Percentiles rank a stretch among this genome's conserved stretches.
Conservation (phyloP, 257 asterid genomes). For the Solanum neorickii region DNA sequence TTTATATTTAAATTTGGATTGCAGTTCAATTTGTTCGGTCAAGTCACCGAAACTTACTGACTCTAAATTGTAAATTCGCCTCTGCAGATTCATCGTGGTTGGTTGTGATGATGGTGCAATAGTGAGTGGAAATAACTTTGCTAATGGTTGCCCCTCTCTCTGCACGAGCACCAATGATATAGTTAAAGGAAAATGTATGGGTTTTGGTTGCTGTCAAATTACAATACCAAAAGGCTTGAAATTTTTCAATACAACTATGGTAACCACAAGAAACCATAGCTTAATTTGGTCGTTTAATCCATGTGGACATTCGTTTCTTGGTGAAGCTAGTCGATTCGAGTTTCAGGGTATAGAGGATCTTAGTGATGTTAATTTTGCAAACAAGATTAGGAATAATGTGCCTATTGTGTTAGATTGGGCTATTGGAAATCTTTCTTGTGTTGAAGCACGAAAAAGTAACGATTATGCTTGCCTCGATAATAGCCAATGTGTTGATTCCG, state of each 20-base stretch:
- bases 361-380: slow-evolving; percentile 7
- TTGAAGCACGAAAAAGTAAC: slow-evolving; percentile 4
- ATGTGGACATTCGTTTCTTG: slow-evolving; percentile 47
- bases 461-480: slow-evolving; percentile 23
- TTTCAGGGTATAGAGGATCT: slow-evolving; percentile 19
- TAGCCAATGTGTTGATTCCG: slow-evolving; percentile 38
- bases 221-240: slow-evolving; percentile 39
- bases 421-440: slow-evolving; percentile 32
- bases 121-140: slow-evolving; percentile 18
- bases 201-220: slow-evolving; percentile 51
- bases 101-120: slow-evolving; percentile 43
- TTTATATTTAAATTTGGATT: not conserved
- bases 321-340: slow-evolving; percentile 20
- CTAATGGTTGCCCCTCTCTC: slow-evolving; percentile 22
- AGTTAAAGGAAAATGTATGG: slow-evolving; percentile 30
- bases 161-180: slow-evolving; percentile 18
- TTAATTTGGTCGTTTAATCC: slow-evolving; percentile 13
- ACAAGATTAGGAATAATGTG: slow-evolving; percentile 18
- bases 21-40: not conserved
- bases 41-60: not conserved
- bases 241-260: not conserved
- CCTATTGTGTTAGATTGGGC: slow-evolving; percentile 59
- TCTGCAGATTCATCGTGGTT: slow-evolving; percentile 22
- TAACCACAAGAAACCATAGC: not conserved
- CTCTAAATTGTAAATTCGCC: not conserved